These are phyloP conservation scores for Lactifluus hygrophoroides DNA, from an alignment of 768 basidiomycete species.

Conservation along the genomic window DNA sequence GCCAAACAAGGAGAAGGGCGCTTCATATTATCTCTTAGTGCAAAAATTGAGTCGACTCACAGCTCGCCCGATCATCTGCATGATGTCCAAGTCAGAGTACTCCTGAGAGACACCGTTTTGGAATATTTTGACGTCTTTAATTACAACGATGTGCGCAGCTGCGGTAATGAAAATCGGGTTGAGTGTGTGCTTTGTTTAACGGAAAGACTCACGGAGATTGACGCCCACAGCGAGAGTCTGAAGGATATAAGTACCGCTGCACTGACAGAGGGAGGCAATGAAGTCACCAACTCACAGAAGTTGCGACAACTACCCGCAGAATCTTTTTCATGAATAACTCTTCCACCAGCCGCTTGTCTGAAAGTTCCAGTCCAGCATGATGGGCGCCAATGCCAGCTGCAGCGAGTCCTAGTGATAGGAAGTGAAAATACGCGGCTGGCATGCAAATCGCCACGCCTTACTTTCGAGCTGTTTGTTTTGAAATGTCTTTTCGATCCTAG, in stretches of 20 bases:
- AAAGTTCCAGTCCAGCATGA: constrained; percentile 74
- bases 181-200: background rate
- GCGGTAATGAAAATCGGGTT: background rate
- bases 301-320: constrained; percentile 67
- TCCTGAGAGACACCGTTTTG: constrained; percentile 62
- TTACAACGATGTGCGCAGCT: constrained; percentile 91
- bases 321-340: constrained; percentile 56
- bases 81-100: constrained; percentile 86
- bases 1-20: too few relatives aligned
- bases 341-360: constrained; percentile 71
- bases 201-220: constrained; percentile 65
- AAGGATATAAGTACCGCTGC: constrained; percentile 6
- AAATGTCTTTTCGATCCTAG: constrained; percentile 50
- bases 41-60: constrained; percentile 34
- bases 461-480: constrained; percentile 60
- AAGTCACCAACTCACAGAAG: constrained; percentile 50
- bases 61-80: constrained; percentile 96
- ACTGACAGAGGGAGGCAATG: background rate
- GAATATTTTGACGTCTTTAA: constrained; percentile 83
- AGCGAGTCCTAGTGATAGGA: constrained; percentile 44
- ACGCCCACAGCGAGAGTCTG: constrained; percentile 95
- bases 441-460: constrained; percentile 24
- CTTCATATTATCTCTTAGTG: background rate
- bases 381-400: constrained; percentile 77
- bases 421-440: background rate